These are phyloP conservation scores for Knufia petricola DNA, from an alignment of 2,329 filamentous ascomycete genomes.

Conservation along the genomic window DNA sequence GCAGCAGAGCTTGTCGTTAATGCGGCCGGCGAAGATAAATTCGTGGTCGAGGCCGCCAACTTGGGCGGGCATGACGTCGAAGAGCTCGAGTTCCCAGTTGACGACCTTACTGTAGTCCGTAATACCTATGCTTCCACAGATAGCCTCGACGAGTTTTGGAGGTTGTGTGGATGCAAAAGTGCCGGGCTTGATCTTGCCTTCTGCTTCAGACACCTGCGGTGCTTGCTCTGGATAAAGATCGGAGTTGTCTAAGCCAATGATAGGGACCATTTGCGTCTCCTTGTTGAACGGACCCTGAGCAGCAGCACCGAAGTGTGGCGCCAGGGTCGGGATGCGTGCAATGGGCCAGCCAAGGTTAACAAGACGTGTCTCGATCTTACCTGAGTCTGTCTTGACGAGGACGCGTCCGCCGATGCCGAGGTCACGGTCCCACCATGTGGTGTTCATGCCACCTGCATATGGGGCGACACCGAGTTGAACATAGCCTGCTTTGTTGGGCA, in stretches of 20 bases:
- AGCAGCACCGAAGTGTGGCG: constrained; percentile 81
- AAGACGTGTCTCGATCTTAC: constrained; percentile 69
- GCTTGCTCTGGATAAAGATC: constrained; percentile 34
- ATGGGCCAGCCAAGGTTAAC: constrained; percentile 94
- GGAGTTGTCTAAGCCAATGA: constrained; percentile 77
- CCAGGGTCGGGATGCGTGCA: constrained; percentile 81
- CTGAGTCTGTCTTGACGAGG: constrained; percentile 59
- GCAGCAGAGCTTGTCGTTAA: constrained; percentile 96
- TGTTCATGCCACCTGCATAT: constrained; percentile 78
- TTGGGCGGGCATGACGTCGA: constrained; percentile 75
- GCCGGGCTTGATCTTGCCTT: constrained; percentile 37
- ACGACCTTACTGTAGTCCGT: constrained; percentile 64
- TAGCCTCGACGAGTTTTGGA: constrained; percentile 70
- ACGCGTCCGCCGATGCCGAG: constrained; percentile 84
- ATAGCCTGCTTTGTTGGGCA: constrained; percentile 77
- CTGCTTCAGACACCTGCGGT: constrained; percentile 1
- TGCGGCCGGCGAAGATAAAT: constrained; percentile 87
- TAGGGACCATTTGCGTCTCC: constrained; percentile 89
- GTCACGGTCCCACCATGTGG: constrained; percentile 96
- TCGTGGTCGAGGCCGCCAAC: constrained; percentile 80
- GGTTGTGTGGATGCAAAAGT: constrained; percentile 79
- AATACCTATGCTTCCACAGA: constrained; percentile 68
- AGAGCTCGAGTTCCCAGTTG: constrained; percentile 96
- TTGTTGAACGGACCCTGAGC: constrained; percentile 60
- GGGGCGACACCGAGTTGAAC: constrained; percentile 83